Conservation (phyloP, 176 grass and related monocot species). For the Secale cereale region DNA sequence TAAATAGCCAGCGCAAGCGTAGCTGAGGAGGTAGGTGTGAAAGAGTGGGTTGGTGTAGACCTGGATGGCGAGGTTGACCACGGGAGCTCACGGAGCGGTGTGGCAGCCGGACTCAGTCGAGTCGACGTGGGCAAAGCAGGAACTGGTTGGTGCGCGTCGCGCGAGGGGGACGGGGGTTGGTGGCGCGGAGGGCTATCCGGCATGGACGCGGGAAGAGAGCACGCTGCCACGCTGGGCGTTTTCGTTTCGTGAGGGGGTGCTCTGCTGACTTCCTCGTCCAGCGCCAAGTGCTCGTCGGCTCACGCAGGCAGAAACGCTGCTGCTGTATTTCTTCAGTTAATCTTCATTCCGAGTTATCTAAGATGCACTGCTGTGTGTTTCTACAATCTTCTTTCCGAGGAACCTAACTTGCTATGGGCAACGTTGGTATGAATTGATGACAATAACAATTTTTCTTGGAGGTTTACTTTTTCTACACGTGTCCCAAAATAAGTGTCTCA, state of each 20-base stretch:
- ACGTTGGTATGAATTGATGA: no score
- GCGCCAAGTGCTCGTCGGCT: neutral
- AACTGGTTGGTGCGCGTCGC: no score
- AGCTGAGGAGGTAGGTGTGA: neutral
- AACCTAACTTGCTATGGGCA: no score
- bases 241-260: no score
- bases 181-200: neutral
- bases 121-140: neutral
- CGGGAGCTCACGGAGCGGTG: no score
- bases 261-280: neutral
- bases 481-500: no score
- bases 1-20: slow-evolving; percentile 53
- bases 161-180: neutral
- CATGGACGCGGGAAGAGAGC: neutral
- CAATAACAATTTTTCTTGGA: no score
- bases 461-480: no score
- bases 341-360: neutral
- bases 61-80: neutral
- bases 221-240: no score
- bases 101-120: neutral
- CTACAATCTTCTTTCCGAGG: no score
- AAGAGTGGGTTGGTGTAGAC: slow-evolving; percentile 11
- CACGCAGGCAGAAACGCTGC: neutral
- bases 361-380: no score
- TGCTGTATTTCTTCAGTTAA: neutral